Evolutionary conservation across 768 basidiomycete genomes (phyloP).

Genomic region (Roridomyces roridus): DNA sequence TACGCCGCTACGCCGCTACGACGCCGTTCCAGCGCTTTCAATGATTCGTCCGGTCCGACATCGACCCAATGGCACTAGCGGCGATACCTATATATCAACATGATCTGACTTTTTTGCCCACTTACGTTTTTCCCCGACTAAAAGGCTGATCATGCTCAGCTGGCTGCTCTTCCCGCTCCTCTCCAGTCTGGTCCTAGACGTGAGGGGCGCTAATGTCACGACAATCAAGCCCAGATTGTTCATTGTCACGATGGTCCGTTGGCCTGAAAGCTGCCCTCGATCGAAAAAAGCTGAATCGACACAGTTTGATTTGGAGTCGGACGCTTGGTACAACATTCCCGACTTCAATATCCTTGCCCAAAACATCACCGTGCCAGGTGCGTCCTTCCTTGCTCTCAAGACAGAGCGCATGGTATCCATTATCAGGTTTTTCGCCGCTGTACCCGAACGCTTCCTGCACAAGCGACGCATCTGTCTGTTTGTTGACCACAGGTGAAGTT

Average conservation of each 20-base stretch:
- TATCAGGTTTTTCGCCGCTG: conserved; percentile 37
- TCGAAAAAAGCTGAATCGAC: neutral
- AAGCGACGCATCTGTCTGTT: conserved; percentile 38
- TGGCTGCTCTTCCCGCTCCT: neutral
- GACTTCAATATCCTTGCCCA: conserved; percentile 33
- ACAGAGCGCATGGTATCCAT: too few relatives aligned
- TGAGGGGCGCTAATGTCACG: neutral
- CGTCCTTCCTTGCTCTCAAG: too few relatives aligned
- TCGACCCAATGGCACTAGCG: too few relatives aligned
- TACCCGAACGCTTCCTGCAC: conserved; percentile 46
- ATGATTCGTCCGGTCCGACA: too few relatives aligned
- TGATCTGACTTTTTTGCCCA: neutral
- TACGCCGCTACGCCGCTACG: too few relatives aligned
- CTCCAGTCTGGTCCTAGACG: conserved; percentile 4
- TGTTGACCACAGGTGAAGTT: conserved; percentile 43
- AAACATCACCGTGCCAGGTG: conserved; percentile 41
- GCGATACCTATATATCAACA: neutral
- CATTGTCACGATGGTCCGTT: conserved; percentile 18
- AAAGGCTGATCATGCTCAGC: neutral
- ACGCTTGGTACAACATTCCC: conserved; percentile 22
- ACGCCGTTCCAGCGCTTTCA: too few relatives aligned
- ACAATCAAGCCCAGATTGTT: conserved; percentile 16
- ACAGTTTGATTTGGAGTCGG: conserved; percentile 20
- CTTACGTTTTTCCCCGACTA: neutral
- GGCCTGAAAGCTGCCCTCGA: neutral